Evolutionary conservation across 495 filamentous ascomycete genomes (phyloP).

Genomic region (Neurospora sp.): DNA sequence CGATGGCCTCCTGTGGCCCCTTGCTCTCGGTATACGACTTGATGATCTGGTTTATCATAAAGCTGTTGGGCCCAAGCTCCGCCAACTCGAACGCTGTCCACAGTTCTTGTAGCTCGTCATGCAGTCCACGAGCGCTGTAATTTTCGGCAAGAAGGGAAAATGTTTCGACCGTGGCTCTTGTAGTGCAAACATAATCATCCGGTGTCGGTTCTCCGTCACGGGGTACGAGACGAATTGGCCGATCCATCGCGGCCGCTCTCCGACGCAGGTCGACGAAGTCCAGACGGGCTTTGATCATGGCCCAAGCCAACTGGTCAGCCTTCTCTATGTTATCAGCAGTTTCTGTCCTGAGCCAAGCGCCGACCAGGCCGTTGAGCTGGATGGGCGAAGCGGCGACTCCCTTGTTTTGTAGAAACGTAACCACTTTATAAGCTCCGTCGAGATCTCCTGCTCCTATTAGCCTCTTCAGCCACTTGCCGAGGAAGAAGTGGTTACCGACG

Average conservation of each 20-base stretch:
- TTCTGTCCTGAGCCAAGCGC: conserved; percentile 58
- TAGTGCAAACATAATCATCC: conserved; percentile 21
- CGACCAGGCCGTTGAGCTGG: conserved; percentile 67
- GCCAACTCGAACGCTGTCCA: conserved; percentile 46
- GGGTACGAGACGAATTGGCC: conserved; percentile 10
- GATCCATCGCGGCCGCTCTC: conserved; percentile 5
- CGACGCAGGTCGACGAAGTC: conserved; percentile 38
- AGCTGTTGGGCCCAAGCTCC: conserved; percentile 54
- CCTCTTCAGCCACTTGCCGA: conserved; percentile 72
- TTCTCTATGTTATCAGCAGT: conserved; percentile 41
- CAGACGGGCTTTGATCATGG: conserved; percentile 61
- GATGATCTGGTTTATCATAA: conserved; percentile 68
- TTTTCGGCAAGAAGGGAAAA: conserved; percentile 65
- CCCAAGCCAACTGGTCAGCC: conserved; percentile 64
- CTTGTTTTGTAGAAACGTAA: conserved; percentile 56
- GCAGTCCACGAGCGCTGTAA: conserved; percentile 51
- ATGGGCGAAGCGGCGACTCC: conserved; percentile 54
- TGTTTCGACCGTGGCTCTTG: conserved; percentile 59
- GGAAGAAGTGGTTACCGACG: conserved; percentile 69
- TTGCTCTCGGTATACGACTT: conserved; percentile 46
- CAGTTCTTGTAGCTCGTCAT: conserved; percentile 45
- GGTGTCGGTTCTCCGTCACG: conserved; percentile 19
- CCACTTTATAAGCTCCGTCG: conserved; percentile 56
- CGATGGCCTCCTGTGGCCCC: conserved; percentile 40
- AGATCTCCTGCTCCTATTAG: conserved; percentile 63